Evolutionary conservation across 345 rosid species (phyloP).

Genomic region (Rhodamnia argentea): DNA sequence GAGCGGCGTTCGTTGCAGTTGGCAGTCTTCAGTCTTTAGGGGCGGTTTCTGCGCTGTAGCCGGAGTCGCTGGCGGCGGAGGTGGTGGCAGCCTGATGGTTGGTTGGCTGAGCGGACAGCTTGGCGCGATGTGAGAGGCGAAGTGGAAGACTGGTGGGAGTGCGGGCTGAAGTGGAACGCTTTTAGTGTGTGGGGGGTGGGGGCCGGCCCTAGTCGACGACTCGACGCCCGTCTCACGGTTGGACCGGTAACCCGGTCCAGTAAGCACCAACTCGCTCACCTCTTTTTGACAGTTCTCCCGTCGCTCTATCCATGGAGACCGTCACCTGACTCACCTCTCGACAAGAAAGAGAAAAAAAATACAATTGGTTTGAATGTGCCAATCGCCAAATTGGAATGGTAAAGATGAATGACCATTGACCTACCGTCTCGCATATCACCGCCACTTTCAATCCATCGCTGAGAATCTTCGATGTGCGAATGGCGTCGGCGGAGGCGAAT

Average conservation of each 20-base stretch:
- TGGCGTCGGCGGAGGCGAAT: constrained; percentile 24
- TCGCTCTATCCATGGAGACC: neutral
- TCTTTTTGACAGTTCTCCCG: neutral
- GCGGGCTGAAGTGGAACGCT: too few relatives aligned
- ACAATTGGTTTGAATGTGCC: neutral
- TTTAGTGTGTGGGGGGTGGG: too few relatives aligned
- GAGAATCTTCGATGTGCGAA: neutral
- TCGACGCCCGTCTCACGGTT: neutral
- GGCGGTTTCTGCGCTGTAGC: neutral
- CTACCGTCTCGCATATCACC: neutral
- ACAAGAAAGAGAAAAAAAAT: neutral
- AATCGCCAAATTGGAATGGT: neutral
- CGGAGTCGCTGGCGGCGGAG: neutral
- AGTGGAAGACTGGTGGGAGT: neutral
- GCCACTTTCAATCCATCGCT: neutral
- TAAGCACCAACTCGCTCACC: neutral
- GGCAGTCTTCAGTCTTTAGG: neutral
- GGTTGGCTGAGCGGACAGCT: neutral
- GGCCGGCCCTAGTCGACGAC: too few relatives aligned
- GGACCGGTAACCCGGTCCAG: neutral
- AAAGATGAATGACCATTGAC: constrained; percentile 3
- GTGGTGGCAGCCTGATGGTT: neutral
- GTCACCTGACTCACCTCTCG: too few relatives aligned
- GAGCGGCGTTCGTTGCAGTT: neutral
- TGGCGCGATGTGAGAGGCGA: neutral